Evolutionary conservation across 176 grass and related monocot genomes (phyloP).

Genomic region (Leersia perrieri): DNA sequence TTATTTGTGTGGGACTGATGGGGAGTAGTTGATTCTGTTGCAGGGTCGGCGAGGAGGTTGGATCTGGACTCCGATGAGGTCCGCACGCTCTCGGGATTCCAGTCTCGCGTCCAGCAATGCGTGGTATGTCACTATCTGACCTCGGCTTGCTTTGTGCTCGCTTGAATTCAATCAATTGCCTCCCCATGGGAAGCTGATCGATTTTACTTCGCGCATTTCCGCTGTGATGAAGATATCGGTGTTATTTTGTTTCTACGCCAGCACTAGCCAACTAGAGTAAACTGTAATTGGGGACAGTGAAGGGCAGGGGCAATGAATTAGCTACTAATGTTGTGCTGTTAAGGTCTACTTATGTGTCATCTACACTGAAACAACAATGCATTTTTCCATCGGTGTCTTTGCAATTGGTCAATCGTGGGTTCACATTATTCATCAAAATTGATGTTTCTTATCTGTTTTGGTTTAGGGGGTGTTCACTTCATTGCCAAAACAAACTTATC

Average conservation of each 20-base stretch:
- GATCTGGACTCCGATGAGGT: constrained; percentile 55
- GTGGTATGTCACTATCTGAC: constrained; percentile 39
- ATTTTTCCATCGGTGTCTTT: neutral
- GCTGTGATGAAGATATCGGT: neutral
- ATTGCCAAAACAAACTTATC: no score
- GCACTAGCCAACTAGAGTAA: neutral
- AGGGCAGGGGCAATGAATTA: neutral
- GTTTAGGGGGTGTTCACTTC: no score
- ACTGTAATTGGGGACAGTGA: neutral
- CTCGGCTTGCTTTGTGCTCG: neutral
- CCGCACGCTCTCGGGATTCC: constrained; percentile 64
- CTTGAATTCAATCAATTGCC: neutral
- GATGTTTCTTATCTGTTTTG: neutral
- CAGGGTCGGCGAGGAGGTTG: constrained; percentile 37
- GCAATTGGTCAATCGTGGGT: neutral
- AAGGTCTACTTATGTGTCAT: neutral
- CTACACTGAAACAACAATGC: neutral
- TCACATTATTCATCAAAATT: neutral
- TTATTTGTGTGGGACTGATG: neutral
- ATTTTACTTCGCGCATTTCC: neutral
- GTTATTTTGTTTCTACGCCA: neutral
- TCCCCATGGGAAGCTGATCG: neutral
- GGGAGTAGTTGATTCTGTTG: neutral
- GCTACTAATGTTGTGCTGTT: neutral
- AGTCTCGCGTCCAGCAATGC: constrained; percentile 81